A percentile compares a stretch with the other conserved stretches of the same genome.
Evolutionary conservation across 1,139 yeast species (phyloP).

Genomic region (Saccharomyces uvarum): DNA sequence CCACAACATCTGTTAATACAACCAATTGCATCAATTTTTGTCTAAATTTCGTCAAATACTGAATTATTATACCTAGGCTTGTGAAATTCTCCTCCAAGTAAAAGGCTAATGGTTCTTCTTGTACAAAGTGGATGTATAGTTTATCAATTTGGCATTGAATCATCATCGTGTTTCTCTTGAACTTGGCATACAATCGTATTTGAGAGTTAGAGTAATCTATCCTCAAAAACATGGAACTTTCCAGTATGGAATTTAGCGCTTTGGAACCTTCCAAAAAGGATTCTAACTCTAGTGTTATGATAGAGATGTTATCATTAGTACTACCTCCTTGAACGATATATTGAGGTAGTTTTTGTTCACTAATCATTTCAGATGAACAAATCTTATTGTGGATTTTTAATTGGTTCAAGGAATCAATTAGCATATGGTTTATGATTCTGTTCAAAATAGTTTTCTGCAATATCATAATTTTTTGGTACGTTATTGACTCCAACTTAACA

Average conservation of each 20-base stretch:
- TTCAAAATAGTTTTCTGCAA: slow-evolving; percentile 50
- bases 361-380: slow-evolving; percentile 16
- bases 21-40: slow-evolving; percentile 31
- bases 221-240: slow-evolving; percentile 29
- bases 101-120: slow-evolving; percentile 24
- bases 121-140: slow-evolving; percentile 25
- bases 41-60: slow-evolving; percentile 27
- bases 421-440: slow-evolving; percentile 54
- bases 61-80: slow-evolving; percentile 25
- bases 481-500: slow-evolving; percentile 33
- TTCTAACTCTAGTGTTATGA: slow-evolving; percentile 26
- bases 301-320: slow-evolving; percentile 10
- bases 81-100: slow-evolving; percentile 26
- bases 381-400: slow-evolving; percentile 26
- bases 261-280: slow-evolving; percentile 29
- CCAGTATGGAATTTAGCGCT: slow-evolving; percentile 24
- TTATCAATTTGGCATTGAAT: slow-evolving; percentile 29
- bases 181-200: slow-evolving; percentile 27
- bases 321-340: slow-evolving; percentile 15
- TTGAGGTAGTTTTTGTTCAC: slow-evolving; percentile 15
- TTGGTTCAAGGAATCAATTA: slow-evolving; percentile 50
- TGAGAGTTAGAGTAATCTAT: slow-evolving; percentile 28
- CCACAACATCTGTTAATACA: slow-evolving; percentile 30
- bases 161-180: slow-evolving; percentile 27
- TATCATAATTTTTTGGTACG: slow-evolving; percentile 43